These are phyloP conservation scores for Taxillus chinensis DNA, from an alignment of 164 flowering plant species.

Conservation along the genomic window DNA sequence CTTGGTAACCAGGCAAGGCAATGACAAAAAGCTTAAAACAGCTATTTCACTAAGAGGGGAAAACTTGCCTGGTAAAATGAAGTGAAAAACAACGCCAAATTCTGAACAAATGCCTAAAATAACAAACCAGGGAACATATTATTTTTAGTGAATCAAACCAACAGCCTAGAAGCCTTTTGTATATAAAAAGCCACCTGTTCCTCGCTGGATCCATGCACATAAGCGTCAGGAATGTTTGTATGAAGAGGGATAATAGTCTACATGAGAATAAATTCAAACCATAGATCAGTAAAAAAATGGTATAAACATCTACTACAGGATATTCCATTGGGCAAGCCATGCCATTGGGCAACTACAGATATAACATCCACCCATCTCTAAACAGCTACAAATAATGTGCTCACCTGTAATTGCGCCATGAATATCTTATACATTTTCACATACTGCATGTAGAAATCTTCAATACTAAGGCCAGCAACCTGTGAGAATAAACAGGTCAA, in stretches of 20 bases:
- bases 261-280: slow-evolving; percentile 4
- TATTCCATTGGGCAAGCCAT: background rate
- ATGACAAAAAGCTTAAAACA: no score
- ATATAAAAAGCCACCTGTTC: slow-evolving; percentile 53
- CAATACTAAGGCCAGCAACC: slow-evolving; percentile 91
- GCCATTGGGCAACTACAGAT: background rate
- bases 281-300: background rate
- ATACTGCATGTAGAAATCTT: slow-evolving; percentile 73
- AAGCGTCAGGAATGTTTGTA: slow-evolving; percentile 82
- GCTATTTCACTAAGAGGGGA: no score
- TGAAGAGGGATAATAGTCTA: slow-evolving; percentile 67
- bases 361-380: background rate
- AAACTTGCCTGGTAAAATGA: slow-evolving; percentile 76
- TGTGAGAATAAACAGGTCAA: slow-evolving; percentile 15
- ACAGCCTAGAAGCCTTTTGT: background rate
- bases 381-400: background rate
- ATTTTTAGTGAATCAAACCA: background rate
- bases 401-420: slow-evolving; percentile 88
- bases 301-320: background rate
- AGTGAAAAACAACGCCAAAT: slow-evolving; percentile 87
- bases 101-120: slow-evolving; percentile 89
- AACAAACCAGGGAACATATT: background rate
- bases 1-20: background rate
- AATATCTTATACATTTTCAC: slow-evolving; percentile 73
- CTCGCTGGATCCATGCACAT: slow-evolving; percentile 76